Evolutionary conservation across 768 basidiomycete genomes (phyloP).

Genomic region (Termitomyces heimii): DNA sequence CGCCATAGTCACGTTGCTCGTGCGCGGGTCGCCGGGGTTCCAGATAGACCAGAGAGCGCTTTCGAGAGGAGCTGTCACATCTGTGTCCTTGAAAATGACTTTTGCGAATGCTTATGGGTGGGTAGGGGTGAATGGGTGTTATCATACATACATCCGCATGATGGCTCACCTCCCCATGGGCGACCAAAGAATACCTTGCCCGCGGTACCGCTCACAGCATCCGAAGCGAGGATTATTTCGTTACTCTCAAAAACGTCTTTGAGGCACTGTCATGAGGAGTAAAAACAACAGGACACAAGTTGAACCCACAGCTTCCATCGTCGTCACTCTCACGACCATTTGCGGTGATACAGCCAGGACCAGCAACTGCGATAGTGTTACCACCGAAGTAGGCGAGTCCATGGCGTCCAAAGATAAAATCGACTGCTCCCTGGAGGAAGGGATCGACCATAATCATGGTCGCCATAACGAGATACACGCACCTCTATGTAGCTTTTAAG

Average conservation of each 20-base stretch:
- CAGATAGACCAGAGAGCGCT: conserved; percentile 41
- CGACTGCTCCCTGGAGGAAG: conserved; percentile 33
- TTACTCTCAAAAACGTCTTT: conserved; percentile 41
- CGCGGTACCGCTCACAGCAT: conserved; percentile 28
- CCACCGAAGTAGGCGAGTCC: conserved; percentile 42
- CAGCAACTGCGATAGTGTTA: conserved; percentile 40
- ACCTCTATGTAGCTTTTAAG: conserved; percentile 43
- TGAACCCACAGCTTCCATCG: conserved; percentile 36
- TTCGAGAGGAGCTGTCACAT: conserved; percentile 33
- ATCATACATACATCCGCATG: background rate
- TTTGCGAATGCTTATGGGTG: conserved; percentile 35
- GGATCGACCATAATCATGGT: background rate
- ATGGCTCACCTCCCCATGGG: conserved; percentile 37
- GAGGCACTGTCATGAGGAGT: background rate
- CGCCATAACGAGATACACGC: background rate
- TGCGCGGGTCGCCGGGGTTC: conserved; percentile 28
- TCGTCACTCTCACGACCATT: conserved; percentile 41
- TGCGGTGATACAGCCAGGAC: conserved; percentile 41
- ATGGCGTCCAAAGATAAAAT: conserved; percentile 45
- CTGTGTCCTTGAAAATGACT: conserved; percentile 44
- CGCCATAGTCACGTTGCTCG: conserved; percentile 39
- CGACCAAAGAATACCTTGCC: conserved; percentile 38
- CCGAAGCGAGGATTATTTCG: conserved; percentile 33
- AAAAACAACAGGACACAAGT: background rate
- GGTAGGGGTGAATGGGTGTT: background rate